Percentiles rank a stretch among this genome's conserved stretches.
These are phyloP conservation scores for Favolaschia claudopus DNA, from an alignment of 768 basidiomycete species.

Conservation along the genomic window DNA sequence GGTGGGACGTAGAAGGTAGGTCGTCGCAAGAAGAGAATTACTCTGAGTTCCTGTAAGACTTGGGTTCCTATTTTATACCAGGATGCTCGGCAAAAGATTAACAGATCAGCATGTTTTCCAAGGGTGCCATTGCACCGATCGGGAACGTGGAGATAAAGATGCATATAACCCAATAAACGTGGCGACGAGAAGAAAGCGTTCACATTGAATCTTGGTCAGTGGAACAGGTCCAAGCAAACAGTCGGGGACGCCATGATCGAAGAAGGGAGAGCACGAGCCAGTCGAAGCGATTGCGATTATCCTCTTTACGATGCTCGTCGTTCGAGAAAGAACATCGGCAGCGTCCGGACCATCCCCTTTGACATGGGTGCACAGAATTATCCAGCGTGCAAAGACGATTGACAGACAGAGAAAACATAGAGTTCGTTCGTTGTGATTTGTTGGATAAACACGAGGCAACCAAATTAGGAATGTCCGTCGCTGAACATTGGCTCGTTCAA, in stretches of 20 bases:
- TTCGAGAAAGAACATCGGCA: constrained; percentile 27
- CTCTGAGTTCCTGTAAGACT: constrained; percentile 38
- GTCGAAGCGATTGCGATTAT: constrained; percentile 58
- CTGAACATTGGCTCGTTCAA: constrained; percentile 56
- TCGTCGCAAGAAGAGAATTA: constrained; percentile 37
- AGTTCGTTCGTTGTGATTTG: constrained; percentile 24
- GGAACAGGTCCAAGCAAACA: constrained; percentile 74
- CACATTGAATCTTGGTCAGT: constrained; percentile 70
- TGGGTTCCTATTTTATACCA: constrained; percentile 64
- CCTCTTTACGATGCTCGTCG: constrained; percentile 32
- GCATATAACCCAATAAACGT: constrained; percentile 72
- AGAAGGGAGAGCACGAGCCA: constrained; percentile 68
- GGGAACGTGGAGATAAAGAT: constrained; percentile 84
- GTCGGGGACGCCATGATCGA: constrained; percentile 71
- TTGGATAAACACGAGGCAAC: constrained; percentile 48
- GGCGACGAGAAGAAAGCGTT: constrained; percentile 72
- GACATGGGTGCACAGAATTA: constrained; percentile 18
- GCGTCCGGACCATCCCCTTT: constrained; percentile 22
- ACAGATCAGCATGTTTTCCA: constrained; percentile 48
- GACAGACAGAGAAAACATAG: constrained; percentile 25
- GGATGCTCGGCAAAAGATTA: constrained; percentile 54
- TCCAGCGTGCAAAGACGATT: constrained; percentile 19
- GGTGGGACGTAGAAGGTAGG: constrained; percentile 30
- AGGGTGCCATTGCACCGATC: constrained; percentile 68
- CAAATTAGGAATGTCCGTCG: constrained; percentile 64